Evolutionary conservation across 306 rosid species (phyloP).

Genomic region (Vigna trinervia): DNA sequence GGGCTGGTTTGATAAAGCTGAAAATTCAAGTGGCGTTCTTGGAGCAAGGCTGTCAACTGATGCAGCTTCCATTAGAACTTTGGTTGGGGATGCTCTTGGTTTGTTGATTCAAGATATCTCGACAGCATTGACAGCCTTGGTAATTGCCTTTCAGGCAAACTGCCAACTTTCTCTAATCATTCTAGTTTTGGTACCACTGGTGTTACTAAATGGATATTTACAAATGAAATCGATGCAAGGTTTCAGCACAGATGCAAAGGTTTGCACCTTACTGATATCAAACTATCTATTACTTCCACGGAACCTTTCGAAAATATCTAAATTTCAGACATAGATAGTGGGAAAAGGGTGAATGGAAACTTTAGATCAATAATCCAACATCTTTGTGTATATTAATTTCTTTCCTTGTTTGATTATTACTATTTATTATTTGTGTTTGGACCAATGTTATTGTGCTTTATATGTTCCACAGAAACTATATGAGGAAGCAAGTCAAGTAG

Average conservation of each 20-base stretch:
- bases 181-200: conserved; percentile 65
- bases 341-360: neutral
- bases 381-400: neutral
- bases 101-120: conserved; percentile 63
- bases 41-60: conserved; percentile 81
- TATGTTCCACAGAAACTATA: conserved; percentile 61
- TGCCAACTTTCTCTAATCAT: conserved; percentile 74
- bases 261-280: conserved; percentile 40
- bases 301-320: neutral
- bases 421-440: neutral
- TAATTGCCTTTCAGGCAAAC: conserved; percentile 68
- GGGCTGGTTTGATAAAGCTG: conserved; percentile 76
- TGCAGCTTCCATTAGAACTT: conserved; percentile 62
- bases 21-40: conserved; percentile 76
- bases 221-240: conserved; percentile 70
- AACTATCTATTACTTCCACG: neutral
- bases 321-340: neutral
- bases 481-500: conserved; percentile 88
- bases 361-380: neutral
- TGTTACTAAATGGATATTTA: conserved; percentile 56
- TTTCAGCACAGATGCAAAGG: conserved; percentile 74
- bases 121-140: conserved; percentile 60
- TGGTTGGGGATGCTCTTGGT: conserved; percentile 80
- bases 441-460: neutral
- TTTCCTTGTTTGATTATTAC: neutral